Conservation (phyloP, 2,329 filamentous ascomycete species). For the Diplodia scrobiculata region DNA sequence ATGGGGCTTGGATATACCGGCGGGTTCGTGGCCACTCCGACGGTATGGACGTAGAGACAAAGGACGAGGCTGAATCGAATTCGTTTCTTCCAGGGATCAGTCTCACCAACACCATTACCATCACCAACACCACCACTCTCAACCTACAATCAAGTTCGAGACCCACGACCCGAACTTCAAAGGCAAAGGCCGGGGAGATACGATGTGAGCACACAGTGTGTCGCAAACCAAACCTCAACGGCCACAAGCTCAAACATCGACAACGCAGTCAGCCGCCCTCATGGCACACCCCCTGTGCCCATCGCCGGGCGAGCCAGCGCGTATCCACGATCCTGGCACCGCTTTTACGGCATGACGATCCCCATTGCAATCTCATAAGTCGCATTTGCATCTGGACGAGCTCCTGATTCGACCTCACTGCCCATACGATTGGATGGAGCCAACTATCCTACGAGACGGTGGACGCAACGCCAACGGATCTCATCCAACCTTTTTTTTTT, state of each 20-base stretch:
- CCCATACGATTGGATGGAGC: background rate
- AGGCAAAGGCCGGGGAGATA: slow-evolving; percentile 27
- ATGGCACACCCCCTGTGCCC: background rate
- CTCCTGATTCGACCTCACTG: slow-evolving; percentile 15
- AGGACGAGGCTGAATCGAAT: slow-evolving; percentile 43
- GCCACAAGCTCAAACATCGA: slow-evolving; percentile 20
- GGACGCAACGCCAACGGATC: background rate
- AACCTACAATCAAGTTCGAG: slow-evolving; percentile 21
- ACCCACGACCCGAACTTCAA: slow-evolving; percentile 27
- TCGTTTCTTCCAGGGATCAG: slow-evolving; percentile 44
- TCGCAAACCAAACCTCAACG: slow-evolving; percentile 5
- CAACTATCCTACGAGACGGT: background rate
- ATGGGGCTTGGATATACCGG: slow-evolving; percentile 47
- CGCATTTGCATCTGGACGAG: slow-evolving; percentile 13
- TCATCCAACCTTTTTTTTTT: background rate
- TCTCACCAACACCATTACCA: slow-evolving; percentile 29
- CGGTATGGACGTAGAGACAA: slow-evolving; percentile 47
- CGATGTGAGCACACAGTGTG: slow-evolving; percentile 21
- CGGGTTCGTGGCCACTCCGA: slow-evolving; percentile 48
- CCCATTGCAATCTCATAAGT: slow-evolving; percentile 17
- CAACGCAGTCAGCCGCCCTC: slow-evolving; percentile 5
- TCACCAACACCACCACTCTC: slow-evolving; percentile 28
- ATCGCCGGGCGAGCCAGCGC: slow-evolving; percentile 5
- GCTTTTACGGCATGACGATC: slow-evolving; percentile 26
- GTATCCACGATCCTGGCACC: slow-evolving; percentile 13